These are phyloP conservation scores for Daldinia decipiens DNA, from an alignment of 495 filamentous ascomycete species.

Conservation along the genomic window DNA sequence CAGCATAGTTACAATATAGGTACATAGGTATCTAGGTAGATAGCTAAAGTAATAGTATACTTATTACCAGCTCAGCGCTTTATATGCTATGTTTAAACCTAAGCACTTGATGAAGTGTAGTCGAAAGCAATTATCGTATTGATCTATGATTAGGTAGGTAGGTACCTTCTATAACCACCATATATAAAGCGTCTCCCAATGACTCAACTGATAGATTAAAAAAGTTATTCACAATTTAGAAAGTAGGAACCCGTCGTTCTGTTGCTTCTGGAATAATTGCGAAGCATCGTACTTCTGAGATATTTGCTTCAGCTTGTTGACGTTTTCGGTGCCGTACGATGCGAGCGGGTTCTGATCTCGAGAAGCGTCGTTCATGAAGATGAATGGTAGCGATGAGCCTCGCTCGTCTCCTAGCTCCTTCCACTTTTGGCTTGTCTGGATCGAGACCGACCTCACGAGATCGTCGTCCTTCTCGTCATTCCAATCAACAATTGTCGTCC, in stretches of 20 bases:
- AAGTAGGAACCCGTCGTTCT: slow-evolving; percentile 34
- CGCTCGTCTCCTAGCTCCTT: slow-evolving; percentile 14
- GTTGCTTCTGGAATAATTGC: slow-evolving; percentile 33
- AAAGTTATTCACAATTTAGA: slow-evolving; percentile 14
- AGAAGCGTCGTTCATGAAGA: slow-evolving; percentile 22
- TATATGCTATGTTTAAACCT: too few species aligned
- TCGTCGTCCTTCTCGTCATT: slow-evolving; percentile 29
- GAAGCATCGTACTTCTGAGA: slow-evolving; percentile 29
- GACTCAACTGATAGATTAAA: background rate
- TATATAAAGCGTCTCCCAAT: background rate
- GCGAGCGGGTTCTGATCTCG: slow-evolving; percentile 38
- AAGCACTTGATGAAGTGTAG: background rate
- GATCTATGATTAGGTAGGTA: background rate
- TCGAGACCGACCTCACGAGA: slow-evolving; percentile 16
- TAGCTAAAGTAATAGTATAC: too few species aligned
- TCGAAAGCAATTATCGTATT: background rate
- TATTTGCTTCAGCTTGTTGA: slow-evolving; percentile 28
- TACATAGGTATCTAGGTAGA: too few species aligned
- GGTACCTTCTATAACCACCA: background rate
- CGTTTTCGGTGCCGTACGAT: slow-evolving; percentile 35
- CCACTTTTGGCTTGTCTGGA: slow-evolving; percentile 25
- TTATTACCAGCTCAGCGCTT: too few species aligned
- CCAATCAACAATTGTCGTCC: slow-evolving; percentile 42
- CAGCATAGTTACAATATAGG: too few species aligned
- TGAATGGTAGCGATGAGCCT: slow-evolving; percentile 8